Conservation (phyloP, 2,329 filamentous ascomycete species). For the Ciborinia camelliae region DNA sequence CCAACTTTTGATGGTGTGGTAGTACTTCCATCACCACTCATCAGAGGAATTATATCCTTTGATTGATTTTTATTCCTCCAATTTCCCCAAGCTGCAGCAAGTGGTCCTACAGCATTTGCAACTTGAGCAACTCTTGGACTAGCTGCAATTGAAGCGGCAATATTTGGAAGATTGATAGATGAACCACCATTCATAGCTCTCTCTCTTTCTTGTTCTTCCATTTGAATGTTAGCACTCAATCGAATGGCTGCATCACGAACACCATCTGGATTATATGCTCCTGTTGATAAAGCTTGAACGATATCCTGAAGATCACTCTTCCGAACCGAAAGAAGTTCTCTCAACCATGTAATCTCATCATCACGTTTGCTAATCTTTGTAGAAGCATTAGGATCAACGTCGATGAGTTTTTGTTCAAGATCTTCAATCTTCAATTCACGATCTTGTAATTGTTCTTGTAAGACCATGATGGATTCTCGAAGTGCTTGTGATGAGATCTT, state of each 20-base stretch:
- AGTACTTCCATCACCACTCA: constrained; percentile 24
- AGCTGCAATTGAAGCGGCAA: constrained; percentile 63
- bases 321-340: constrained; percentile 86
- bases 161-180: constrained; percentile 65
- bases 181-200: constrained; percentile 71
- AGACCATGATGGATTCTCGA: constrained; percentile 90
- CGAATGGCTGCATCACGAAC: constrained; percentile 91
- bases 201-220: constrained; percentile 96
- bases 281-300: constrained; percentile 71
- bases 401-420: constrained; percentile 68
- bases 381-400: constrained; percentile 72
- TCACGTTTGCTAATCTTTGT: constrained; percentile 86
- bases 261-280: constrained; percentile 70
- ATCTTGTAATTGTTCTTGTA: constrained; percentile 95
- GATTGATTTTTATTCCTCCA: constrained; percentile 64
- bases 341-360: constrained; percentile 91
- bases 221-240: constrained; percentile 89
- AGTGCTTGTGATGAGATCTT: constrained; percentile 93
- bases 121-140: constrained; percentile 82
- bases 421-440: constrained; percentile 87
- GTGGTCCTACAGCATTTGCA: constrained; percentile 72
- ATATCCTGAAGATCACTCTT: constrained; percentile 92
- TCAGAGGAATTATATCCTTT: constrained; percentile 39
- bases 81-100: constrained; percentile 92
- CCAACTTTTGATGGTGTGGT: constrained; percentile 33